These are phyloP conservation scores for Heliocybe sulcata DNA, from an alignment of 1,284 basidiomycete species.

Conservation along the genomic window DNA sequence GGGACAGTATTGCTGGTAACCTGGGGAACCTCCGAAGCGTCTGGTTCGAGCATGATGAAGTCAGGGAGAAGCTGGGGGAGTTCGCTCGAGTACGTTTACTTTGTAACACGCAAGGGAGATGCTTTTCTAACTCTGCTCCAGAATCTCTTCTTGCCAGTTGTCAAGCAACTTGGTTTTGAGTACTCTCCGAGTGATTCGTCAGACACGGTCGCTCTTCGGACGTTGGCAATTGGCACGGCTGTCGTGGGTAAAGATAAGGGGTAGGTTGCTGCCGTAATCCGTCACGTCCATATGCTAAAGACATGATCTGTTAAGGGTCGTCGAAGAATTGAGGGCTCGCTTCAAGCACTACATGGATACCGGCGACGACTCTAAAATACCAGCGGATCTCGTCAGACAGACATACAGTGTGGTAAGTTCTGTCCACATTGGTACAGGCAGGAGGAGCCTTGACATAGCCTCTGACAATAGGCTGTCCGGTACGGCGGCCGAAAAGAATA, in stretches of 20 bases:
- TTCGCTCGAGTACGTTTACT: slow-evolving; percentile 49
- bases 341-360: slow-evolving; percentile 72
- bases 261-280: slow-evolving; percentile 23
- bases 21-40: slow-evolving; percentile 53
- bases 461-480: slow-evolving; percentile 14
- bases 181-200: slow-evolving; percentile 63
- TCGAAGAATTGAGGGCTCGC: slow-evolving; percentile 67
- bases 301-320: slow-evolving; percentile 39
- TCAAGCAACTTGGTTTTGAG: slow-evolving; percentile 77
- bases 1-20: slow-evolving; percentile 55
- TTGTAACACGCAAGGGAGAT: slow-evolving; percentile 1
- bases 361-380: slow-evolving; percentile 76
- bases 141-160: slow-evolving; percentile 75
- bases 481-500: slow-evolving; percentile 65
- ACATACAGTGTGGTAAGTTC: slow-evolving; percentile 42
- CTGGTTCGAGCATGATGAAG: slow-evolving; percentile 81
- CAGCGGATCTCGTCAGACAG: slow-evolving; percentile 61
- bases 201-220: slow-evolving; percentile 73
- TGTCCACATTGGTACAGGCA: neutral
- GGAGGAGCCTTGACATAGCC: neutral
- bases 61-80: slow-evolving; percentile 54
- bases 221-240: slow-evolving; percentile 65
- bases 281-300: neutral
- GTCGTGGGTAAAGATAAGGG: slow-evolving; percentile 56
- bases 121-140: slow-evolving; percentile 17